Base-by-base conservation (phyloP, 2,329 filamentous ascomycete genomes). In the Aspergillus fijiensis region DNA sequence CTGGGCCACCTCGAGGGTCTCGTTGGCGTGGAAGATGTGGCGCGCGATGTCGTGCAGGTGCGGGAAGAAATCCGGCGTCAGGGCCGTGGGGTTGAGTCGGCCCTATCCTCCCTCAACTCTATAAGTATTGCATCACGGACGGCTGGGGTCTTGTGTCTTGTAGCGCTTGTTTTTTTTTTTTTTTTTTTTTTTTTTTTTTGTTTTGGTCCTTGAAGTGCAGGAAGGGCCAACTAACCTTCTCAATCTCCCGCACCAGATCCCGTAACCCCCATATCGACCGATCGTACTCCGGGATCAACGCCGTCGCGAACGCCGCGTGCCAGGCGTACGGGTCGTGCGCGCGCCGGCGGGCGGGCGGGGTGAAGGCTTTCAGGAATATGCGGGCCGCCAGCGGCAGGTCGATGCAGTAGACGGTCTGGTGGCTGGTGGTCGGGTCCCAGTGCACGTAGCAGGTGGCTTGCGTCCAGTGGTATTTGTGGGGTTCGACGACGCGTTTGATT, bases 1-100 rank as follows among this genome's bases (percentile, higher is more conserved):
- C 29, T 68, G 62, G 0, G 73, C 70, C 6, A 75, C 68, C 7
- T 70, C 66, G n/a, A 76, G 66, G 4, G 68, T 70, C 61, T 76
- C 73, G 5, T 65, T 68, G 4, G 63, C 67, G 53, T 76, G 72
- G 25, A 73, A 70, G 23, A 68, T 66, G 57, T 76, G 74, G 11
- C 73, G 64, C 5, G 68, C 69, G 49, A 71, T 68, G 27, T 76
- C 69, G 58, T 76, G 72, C 2, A 74, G 67, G 12, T 63, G 57
- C 11, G 62, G 63, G 57, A 71, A 71, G 29, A 71, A 71, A 25
- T 70, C 55, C 5, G 58, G 61, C 19, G 58, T 51, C 9, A 60
- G 51, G 12, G 58, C 51, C 3, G 49, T 52, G 5, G 31, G 16
- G 7, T 58, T 16, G 25, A 60, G 58, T 49, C 66, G 58, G 21